Evolutionary conservation across 352 stramenopile species (phyloP), one percentile per base, ranked within the genome.

Genomic region (Pythium coloratum): DNA sequence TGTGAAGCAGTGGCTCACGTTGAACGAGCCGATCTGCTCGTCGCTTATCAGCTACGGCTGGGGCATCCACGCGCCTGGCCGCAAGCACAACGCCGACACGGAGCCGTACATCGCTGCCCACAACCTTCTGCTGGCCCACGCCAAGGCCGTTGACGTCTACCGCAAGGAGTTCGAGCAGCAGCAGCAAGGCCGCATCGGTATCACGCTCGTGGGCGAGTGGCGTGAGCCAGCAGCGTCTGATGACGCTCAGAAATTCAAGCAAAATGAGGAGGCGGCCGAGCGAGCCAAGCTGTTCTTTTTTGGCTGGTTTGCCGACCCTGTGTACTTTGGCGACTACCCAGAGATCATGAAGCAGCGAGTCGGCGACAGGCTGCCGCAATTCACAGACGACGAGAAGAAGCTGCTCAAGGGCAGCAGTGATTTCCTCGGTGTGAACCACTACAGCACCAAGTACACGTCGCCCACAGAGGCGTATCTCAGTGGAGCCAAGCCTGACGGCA

Each of bases 341-440:
- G 63, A 88, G 51, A 84, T 89, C 28, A 98, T 99, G 92, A 90
- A 86, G 64, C 67, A 92, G 38, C 78, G 83, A 59, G 77, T 90
- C 32, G 89, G 90, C 30, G 62, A 81, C 20, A 79, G 91, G 14
- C 71, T 99, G 34, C 94, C 94, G 7, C 58, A 67, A 38, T 98
- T 98, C 71, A 97, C 94, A 8, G 68, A 81, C 36, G 73, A 92
- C 14, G 82, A 97, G 64, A 83, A 88, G 60, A 76, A 77, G 33
- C 54, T 91, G 40, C 63, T 99, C 18, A 84, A 87, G 55, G 86
- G 82, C 7, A 96, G 83, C 55, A 82, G 70, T 24, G 96, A 99
- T 66, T 98, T 98, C 72, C 92, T 99, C 44, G 94, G 92, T 3
- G 71, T 99, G 2, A 99, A 99, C 76, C 91, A 98, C 73, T 99